Evolutionary conservation across 2,329 filamentous ascomycete species (phyloP).

Genomic region (Fusarium sp.): DNA sequence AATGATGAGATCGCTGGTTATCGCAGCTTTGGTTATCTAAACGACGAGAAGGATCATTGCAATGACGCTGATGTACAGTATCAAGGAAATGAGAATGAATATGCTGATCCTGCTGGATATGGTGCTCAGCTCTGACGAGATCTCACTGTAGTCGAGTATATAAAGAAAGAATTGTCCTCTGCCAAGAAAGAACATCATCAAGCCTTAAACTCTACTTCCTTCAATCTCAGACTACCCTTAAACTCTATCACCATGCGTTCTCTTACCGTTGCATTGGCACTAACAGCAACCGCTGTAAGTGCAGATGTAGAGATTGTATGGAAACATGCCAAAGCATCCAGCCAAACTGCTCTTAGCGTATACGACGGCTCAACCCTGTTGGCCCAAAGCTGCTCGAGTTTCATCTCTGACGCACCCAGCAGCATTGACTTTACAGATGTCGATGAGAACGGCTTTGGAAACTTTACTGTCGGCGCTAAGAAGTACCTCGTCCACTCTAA

Average conservation of each 20-base stretch:
- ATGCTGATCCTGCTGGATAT: not conserved
- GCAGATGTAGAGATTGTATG: not conserved
- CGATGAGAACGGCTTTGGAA: not conserved
- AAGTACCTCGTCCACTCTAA: not conserved
- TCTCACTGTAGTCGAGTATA: not conserved
- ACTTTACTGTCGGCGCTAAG: not conserved
- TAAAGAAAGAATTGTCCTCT: not conserved
- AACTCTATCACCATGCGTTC: not conserved
- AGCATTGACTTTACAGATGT: not conserved
- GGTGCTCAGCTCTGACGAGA: accelerated
- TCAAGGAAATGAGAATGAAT: not conserved
- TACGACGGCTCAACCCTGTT: not conserved
- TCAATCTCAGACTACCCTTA: not conserved
- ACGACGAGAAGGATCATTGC: not conserved
- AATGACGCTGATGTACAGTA: not conserved
- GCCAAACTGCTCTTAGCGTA: not conserved
- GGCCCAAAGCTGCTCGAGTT: not conserved
- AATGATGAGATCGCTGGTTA: not conserved
- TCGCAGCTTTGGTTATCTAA: not conserved
- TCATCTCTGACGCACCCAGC: not conserved
- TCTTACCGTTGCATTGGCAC: not conserved
- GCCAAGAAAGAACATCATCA: not conserved
- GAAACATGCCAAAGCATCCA: not conserved
- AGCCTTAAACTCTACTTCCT: not conserved
- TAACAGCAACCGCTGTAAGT: not conserved